These are phyloP conservation scores for Tolypocladium amazonense DNA, from an alignment of 2,329 filamentous ascomycete genomes.

Conservation along the genomic window DNA sequence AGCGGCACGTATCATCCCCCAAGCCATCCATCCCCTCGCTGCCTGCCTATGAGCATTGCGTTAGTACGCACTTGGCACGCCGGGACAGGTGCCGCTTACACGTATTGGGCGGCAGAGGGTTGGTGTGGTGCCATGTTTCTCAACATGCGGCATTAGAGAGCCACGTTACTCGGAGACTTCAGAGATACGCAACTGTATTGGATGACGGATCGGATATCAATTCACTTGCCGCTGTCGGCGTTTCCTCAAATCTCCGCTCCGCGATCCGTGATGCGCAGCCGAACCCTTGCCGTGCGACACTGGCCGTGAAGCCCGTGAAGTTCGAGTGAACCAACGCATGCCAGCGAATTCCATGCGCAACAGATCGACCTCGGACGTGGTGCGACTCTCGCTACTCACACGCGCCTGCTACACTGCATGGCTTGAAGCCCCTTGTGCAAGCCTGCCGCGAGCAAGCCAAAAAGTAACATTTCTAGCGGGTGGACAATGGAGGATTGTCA, in stretches of 20 bases:
- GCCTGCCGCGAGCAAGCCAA: neutral
- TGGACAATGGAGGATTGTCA: neutral
- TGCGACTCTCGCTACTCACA: neutral
- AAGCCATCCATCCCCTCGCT: neutral
- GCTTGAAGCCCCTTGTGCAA: neutral
- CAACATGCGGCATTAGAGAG: neutral
- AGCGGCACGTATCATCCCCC: neutral
- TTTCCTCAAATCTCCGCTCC: neutral
- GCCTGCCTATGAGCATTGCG: neutral
- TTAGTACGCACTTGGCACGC: neutral
- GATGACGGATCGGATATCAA: neutral
- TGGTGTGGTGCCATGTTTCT: neutral
- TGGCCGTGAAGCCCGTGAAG: neutral
- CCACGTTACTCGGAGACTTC: neutral
- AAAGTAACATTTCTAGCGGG: neutral
- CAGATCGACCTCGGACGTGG: neutral
- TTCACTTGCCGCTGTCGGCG: neutral
- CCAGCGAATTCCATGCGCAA: neutral
- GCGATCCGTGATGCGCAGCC: neutral
- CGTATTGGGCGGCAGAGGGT: neutral
- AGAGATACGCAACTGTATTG: neutral
- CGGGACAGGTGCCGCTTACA: neutral
- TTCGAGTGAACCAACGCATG: neutral
- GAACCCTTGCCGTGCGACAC: neutral
- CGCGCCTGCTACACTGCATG: neutral